Evolutionary conservation across 2,329 filamentous ascomycete species (phyloP).

Genomic region (Colletotrichum sp.): DNA sequence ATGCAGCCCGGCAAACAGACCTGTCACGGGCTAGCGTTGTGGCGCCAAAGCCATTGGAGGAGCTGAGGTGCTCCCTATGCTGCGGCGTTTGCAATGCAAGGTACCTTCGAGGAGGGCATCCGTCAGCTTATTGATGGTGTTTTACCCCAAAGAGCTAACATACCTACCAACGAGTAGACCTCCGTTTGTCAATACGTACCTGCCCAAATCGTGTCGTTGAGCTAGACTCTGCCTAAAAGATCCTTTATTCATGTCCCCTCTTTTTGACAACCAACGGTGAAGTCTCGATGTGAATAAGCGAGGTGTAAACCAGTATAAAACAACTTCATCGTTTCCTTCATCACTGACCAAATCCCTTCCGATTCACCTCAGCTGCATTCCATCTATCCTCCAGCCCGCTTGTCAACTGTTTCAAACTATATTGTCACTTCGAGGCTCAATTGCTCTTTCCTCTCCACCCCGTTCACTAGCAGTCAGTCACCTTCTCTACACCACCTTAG

Average conservation of each 20-base stretch:
- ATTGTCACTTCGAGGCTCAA: background rate
- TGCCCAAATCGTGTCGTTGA: background rate
- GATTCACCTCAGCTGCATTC: background rate
- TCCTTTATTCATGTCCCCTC: background rate
- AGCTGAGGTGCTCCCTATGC: background rate
- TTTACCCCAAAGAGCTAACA: background rate
- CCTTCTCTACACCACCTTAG: background rate
- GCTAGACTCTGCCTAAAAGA: background rate
- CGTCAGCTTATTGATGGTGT: background rate
- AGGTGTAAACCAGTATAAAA: constrained; percentile 5
- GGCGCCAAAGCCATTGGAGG: background rate
- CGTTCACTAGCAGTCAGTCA: background rate
- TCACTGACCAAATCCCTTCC: background rate
- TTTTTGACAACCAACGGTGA: background rate
- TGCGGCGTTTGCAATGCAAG: background rate
- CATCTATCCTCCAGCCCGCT: background rate
- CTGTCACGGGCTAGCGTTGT: background rate
- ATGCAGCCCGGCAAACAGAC: background rate
- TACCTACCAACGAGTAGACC: background rate
- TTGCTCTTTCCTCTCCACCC: background rate
- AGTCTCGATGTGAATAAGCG: background rate
- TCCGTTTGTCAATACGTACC: background rate
- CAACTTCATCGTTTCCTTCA: background rate
- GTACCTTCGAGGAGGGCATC: background rate
- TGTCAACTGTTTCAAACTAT: background rate